These are phyloP conservation scores for Cystobasidiaceae sp. DNA, from an alignment of 1,284 basidiomycete genomes.

Conservation along the genomic window DNA sequence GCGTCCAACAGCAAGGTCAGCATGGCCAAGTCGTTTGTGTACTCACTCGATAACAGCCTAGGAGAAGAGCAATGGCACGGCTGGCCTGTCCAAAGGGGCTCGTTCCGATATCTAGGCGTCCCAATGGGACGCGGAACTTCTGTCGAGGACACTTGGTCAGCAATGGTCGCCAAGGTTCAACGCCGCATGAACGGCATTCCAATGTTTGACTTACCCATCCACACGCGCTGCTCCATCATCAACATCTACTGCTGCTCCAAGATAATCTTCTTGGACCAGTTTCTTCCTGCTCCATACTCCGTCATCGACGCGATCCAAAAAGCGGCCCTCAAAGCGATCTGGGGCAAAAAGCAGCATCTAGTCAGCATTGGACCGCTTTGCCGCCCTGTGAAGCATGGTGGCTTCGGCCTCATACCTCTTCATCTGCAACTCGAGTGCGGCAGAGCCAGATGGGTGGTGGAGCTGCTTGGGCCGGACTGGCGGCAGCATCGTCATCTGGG, in stretches of 20 bases:
- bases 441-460: too few relatives aligned
- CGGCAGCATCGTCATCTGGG: too few relatives aligned
- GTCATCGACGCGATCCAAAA: not conserved
- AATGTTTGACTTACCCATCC: constrained; percentile 16
- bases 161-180: not conserved
- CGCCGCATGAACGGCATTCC: not conserved
- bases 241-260: constrained; percentile 14
- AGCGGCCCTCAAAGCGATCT: not conserved
- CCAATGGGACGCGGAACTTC: not conserved
- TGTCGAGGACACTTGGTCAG: not conserved
- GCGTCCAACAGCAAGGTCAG: not conserved
- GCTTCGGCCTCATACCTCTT: too few relatives aligned
- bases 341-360: too few relatives aligned
- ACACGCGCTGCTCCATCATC: constrained; percentile 6
- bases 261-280: constrained; percentile 9
- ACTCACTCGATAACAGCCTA: too few relatives aligned
- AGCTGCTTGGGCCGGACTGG: too few relatives aligned
- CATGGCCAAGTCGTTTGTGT: not conserved
- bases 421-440: too few relatives aligned
- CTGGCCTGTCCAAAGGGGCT: not conserved
- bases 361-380: too few relatives aligned
- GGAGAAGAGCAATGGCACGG: not conserved
- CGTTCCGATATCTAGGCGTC: constrained; percentile 17
- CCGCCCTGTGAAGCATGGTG: too few relatives aligned
- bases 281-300: not conserved